Evolutionary conservation across 495 filamentous ascomycete species (phyloP), one percentile per base, ranked within the genome.

Genomic region (Penicillium flavigenum): DNA sequence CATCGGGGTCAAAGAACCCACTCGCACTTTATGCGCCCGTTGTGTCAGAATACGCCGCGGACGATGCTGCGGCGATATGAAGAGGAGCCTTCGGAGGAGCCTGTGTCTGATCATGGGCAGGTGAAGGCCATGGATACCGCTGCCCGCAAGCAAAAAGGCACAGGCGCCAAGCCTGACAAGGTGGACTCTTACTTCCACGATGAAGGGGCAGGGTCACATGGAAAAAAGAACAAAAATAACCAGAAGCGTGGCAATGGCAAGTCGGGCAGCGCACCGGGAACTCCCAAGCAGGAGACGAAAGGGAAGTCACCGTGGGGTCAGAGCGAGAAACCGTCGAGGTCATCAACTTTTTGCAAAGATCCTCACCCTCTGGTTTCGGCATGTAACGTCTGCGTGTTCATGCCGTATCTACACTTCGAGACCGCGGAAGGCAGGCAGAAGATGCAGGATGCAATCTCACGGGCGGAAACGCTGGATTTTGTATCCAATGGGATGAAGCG

Each of bases 381-480:
- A 7, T 69, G 67, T 45, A 78, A 86, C 51, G 81, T 86, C 51
- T 83, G 84, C 41, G 69, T 84, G 16, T 86, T 83, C 63, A 87
- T 89, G 85, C 86, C 86, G 2, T 89, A 86, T 61, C 68, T 88
- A 16, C 85, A 88, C 65, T 89, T 86, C 53, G 86, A 89, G 59
- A 86, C 83, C 3, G 76, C 80, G 22, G 71, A 77, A 42, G 70
- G 80, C 14, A 74, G 84, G 34, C 72, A 75, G 48, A 75, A 81
- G 59, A 87, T 88, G 85, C 80, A 81, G 54, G 71, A 78, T 20
- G 80, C 82, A 16, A 86, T 89, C 55, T 73, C 77, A 54, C 71
- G 73, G 5, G 81, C 79, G 51, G 69, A 72, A 60, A 76, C 55
- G 51, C 59, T 59, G 47, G 62, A 59, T 16, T 49, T 67, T 22